Percentiles rank a stretch among this genome's conserved stretches.
phyloP scores from a whole-genome alignment of 139 green algal species.

The Zygnema circumcarinatum region DNA sequence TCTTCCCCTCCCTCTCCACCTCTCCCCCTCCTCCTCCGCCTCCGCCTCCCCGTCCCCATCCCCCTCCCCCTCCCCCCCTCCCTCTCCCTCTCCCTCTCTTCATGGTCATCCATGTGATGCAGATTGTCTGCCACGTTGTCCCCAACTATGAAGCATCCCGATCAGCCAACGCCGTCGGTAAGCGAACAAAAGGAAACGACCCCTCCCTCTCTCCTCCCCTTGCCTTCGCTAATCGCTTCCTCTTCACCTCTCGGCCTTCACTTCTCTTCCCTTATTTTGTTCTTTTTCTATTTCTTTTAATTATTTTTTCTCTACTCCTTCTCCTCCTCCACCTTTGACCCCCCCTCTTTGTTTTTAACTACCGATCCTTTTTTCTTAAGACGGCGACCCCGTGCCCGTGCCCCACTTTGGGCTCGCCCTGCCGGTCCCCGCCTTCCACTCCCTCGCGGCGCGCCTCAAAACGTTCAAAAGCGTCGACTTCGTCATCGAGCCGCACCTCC shows the following conservation, averaged over 20 bases:
- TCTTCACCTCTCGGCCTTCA: not conserved
- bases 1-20: not conserved
- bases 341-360: constrained; percentile 7
- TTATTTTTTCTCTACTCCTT: too few species aligned
- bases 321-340: not conserved
- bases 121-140: constrained; percentile 75
- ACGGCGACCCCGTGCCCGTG: constrained; percentile 86
- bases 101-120: not conserved
- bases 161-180: constrained; percentile 56
- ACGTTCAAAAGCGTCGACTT: constrained; percentile 69
- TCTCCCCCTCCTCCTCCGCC: not conserved
- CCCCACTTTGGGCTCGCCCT: constrained; percentile 83
- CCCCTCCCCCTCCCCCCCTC: not conserved
- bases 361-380: not conserved
- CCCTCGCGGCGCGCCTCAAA: constrained; percentile 70
- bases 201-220: not conserved
- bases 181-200: not conserved
- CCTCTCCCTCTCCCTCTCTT: not conserved
- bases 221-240: not conserved
- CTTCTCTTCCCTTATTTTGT: not conserved
- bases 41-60: not conserved
- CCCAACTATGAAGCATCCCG: constrained; percentile 69
- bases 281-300: constrained; percentile 16
- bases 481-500: constrained; percentile 77
- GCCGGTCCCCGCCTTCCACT: constrained; percentile 74